Evolutionary conservation across 2,329 filamentous ascomycete genomes (phyloP), one percentile per base, ranked within the genome.

Genomic region (Alternaria brassicicola): DNA sequence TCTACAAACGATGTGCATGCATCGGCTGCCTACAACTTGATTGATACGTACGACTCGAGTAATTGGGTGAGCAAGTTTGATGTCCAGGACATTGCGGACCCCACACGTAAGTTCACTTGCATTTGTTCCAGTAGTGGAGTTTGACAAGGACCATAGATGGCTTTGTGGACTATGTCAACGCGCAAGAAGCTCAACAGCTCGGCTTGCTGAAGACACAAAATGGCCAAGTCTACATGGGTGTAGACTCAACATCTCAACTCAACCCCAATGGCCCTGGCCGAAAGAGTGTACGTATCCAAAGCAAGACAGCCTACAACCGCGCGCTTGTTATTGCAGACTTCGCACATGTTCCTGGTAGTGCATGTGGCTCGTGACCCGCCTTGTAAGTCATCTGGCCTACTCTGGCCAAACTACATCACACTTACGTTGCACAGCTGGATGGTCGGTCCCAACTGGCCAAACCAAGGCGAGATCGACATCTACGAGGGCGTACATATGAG

Each of bases 281-380:
- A 10, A 72, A 74, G 39, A 78, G 75, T 47, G 72, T 79, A 3
- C 68, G 77, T 5, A 51, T 79, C 6, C 66, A 74, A 26, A 76
- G 72, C 62, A 78, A 78, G 54, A 66, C 57, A 28, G 65, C 73
- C 0, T 79, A 77, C 64, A 78, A 69, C 28, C 70, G 70, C 30
- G 76, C 66, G 4, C 69, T 79, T 17, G 64, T 79, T 61, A 78
- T 79, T 17, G 75, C 73, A 21, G 76, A 79, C 62, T 74, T 79
- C 52, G 75, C 73, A 1, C 77, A 79, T 45, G 73, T 78, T 10
- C 76, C 78, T 2, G 75, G 74, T 10, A 75, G 62, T 28, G 68
- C 62, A 41, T 79, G 78, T 49, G 77, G 77, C 6, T 66, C 69
- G 4, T 79, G 77, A 77, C 77, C 77, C 10, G 75, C 77, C 28